Conservation (phyloP, 108 stramenopile species). For the Seminavis robusta region DNA sequence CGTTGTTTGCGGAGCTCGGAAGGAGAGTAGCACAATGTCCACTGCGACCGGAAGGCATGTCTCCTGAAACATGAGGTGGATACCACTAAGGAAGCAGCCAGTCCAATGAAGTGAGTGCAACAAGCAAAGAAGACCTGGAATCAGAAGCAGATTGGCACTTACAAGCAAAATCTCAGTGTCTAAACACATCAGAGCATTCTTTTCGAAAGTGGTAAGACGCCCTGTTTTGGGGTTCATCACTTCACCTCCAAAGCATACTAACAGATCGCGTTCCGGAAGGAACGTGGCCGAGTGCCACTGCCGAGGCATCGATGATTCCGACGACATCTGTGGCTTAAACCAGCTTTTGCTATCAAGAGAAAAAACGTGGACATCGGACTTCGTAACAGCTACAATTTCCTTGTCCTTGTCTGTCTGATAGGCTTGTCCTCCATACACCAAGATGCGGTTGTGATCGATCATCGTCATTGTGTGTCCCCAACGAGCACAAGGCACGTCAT, state of each 20-base stretch:
- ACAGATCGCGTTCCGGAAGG: constrained; percentile 65
- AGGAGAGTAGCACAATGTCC: constrained; percentile 74
- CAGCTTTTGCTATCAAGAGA: constrained; percentile 46
- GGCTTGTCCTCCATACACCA: constrained; percentile 83
- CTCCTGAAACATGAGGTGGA: constrained; percentile 54
- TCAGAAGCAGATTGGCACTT: no score
- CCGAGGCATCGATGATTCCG: constrained; percentile 54
- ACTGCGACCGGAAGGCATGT: constrained; percentile 60
- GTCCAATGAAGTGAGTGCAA: neutral
- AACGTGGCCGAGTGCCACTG: constrained; percentile 81
- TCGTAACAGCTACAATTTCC: neutral
- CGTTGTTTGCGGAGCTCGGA: constrained; percentile 35
- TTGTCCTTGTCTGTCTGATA: constrained; percentile 23
- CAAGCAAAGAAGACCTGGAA: neutral
- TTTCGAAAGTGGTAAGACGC: constrained; percentile 37
- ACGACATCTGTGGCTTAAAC: constrained; percentile 69
- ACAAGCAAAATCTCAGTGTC: constrained; percentile 84
- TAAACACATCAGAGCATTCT: constrained; percentile 55
- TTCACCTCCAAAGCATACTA: constrained; percentile 83
- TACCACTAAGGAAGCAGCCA: constrained; percentile 43
- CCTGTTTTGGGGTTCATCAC: constrained; percentile 13
- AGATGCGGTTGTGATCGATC: constrained; percentile 56
- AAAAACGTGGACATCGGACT: constrained; percentile 61
- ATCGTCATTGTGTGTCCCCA: constrained; percentile 83
- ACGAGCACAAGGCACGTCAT: constrained; percentile 61